Conservation (phyloP, 139 green algal genomes). For the Chlorella sp. region DNA sequence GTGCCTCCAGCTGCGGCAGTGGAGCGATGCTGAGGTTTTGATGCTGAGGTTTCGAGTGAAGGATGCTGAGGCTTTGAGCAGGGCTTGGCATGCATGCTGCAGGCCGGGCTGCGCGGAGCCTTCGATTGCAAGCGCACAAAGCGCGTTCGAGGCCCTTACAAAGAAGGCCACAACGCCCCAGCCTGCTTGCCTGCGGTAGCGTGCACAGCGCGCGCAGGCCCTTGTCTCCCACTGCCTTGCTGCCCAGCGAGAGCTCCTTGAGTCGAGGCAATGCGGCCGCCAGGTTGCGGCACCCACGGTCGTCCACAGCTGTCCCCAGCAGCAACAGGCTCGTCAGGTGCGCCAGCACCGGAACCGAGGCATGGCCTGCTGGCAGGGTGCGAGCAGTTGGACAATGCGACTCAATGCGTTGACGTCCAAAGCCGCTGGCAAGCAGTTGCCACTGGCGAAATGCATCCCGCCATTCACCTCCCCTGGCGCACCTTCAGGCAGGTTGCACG, state of each 20-base stretch:
- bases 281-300: slow-evolving; percentile 1
- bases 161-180: no score
- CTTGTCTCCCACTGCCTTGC: slow-evolving; percentile 3
- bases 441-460: no score
- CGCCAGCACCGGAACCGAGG: background rate
- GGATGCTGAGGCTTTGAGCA: no score
- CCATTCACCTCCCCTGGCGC: background rate
- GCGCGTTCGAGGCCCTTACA: no score
- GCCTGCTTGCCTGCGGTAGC: background rate
- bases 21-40: no score
- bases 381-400: background rate
- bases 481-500: background rate
- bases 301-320: background rate
- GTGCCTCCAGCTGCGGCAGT: background rate
- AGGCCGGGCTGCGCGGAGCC: no score
- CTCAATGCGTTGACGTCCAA: no score
- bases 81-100: no score
- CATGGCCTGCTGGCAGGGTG: background rate
- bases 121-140: no score
- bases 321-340: background rate
- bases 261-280: background rate
- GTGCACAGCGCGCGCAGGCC: background rate
- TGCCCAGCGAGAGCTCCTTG: slow-evolving; percentile 17
- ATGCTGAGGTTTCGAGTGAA: no score
- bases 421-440: no score